Conservation (phyloP, 345 rosid species). For the Linum trigynum region DNA sequence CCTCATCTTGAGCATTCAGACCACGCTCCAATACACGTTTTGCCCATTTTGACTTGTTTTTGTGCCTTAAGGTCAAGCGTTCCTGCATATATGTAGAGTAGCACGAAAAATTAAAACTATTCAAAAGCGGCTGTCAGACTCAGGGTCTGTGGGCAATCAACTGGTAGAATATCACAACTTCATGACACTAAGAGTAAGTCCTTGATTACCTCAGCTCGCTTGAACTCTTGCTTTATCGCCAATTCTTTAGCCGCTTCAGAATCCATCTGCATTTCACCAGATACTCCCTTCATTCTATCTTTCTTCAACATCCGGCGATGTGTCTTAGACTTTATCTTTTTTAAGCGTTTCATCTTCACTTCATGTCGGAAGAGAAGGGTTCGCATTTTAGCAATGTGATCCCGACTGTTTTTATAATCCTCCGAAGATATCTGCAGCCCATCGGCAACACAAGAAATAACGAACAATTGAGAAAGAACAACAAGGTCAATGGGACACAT, state of each 20-base stretch:
- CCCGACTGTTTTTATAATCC: constrained; percentile 47
- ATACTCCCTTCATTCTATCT: constrained; percentile 42
- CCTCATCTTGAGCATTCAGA: constrained; percentile 63
- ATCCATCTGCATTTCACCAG: constrained; percentile 47
- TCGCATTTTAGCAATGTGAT: constrained; percentile 76
- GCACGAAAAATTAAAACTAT: constrained; percentile 5
- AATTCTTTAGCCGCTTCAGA: constrained; percentile 78
- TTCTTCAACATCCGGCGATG: constrained; percentile 67
- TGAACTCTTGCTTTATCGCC: constrained; percentile 63
- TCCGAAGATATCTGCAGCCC: constrained; percentile 58
- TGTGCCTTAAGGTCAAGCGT: constrained; percentile 71
- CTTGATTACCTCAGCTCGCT: constrained; percentile 68
- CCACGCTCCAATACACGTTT: constrained; percentile 63
- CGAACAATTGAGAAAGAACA: not conserved
- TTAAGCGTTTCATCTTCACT: constrained; percentile 64
- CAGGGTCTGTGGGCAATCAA: not conserved
- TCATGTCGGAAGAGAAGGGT: constrained; percentile 87
- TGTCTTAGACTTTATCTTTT: constrained; percentile 87
- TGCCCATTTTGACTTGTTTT: constrained; percentile 79
- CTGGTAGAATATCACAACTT: not conserved
- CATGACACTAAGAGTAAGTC: constrained; percentile 1
- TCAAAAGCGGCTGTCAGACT: constrained; percentile 4
- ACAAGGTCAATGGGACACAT: not conserved
- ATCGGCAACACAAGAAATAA: constrained; percentile 15
- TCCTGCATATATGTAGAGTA: constrained; percentile 41